Percentiles rank a stretch among this genome's conserved stretches.
Evolutionary conservation across 768 basidiomycete species (phyloP).

Genomic region (Lanmaoa pseudosensibilis): DNA sequence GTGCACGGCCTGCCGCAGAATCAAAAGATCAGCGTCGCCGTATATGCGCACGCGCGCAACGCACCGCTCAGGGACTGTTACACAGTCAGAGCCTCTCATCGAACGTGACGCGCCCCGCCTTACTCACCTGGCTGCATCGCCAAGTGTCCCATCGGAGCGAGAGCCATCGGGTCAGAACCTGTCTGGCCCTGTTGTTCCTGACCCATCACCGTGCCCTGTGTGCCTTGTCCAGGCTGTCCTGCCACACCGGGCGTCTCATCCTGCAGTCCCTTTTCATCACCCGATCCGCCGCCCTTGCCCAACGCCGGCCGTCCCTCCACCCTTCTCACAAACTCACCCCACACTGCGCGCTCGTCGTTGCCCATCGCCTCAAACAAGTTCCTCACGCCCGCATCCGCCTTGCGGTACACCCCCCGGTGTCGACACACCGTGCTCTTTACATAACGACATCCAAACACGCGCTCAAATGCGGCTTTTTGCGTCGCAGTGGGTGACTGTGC

Average conservation of each 20-base stretch:
- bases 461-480: conserved; percentile 67
- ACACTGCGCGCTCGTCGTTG: conserved; percentile 54
- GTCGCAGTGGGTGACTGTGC: conserved; percentile 45
- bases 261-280: conserved; percentile 23
- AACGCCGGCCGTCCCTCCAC: conserved; percentile 51
- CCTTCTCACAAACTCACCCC: conserved; percentile 67
- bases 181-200: conserved; percentile 23
- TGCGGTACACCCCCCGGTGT: conserved; percentile 66
- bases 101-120: neutral
- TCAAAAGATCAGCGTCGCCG: neutral
- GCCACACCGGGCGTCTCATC: conserved; percentile 14
- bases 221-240: conserved; percentile 3
- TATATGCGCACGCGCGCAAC: neutral
- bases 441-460: conserved; percentile 68
- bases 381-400: conserved; percentile 48
- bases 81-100: neutral
- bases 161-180: conserved; percentile 15
- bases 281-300: conserved; percentile 28
- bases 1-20: conserved; percentile 6
- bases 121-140: conserved; percentile 19
- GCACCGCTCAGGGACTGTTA: conserved; percentile 12
- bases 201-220: neutral
- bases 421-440: conserved; percentile 75
- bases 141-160: conserved; percentile 21
- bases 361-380: conserved; percentile 57